A percentile compares a stretch with the other conserved stretches of the same genome.
Conservation (phyloP, 345 rosid species). For the Durio zibethinus region DNA sequence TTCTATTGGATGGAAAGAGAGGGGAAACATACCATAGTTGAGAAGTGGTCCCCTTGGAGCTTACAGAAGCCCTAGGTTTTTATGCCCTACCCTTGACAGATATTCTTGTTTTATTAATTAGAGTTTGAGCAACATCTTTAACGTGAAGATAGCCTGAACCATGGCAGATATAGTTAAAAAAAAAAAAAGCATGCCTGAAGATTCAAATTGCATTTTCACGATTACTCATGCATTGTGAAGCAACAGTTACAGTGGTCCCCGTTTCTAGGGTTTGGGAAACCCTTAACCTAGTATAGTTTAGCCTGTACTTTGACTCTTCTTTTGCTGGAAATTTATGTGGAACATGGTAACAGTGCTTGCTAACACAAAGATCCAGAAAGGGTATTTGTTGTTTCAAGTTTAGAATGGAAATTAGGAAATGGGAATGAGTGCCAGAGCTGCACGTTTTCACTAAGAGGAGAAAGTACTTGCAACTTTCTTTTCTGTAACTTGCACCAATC, state of each 20-base stretch:
- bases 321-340: constrained; percentile 21
- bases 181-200: constrained; percentile 47
- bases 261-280: constrained; percentile 46
- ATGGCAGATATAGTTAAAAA: neutral
- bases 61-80: constrained; percentile 29
- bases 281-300: constrained; percentile 29
- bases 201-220: constrained; percentile 54
- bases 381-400: constrained; percentile 6
- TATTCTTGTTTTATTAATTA: constrained; percentile 18
- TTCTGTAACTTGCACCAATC: neutral
- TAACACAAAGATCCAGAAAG: constrained; percentile 9
- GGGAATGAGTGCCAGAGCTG: neutral
- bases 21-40: constrained; percentile 45
- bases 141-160: constrained; percentile 33
- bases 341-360: constrained; percentile 13
- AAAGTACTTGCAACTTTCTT: too few species aligned
- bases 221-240: constrained; percentile 48
- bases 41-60: constrained; percentile 63
- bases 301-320: constrained; percentile 27
- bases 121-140: constrained; percentile 26
- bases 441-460: neutral
- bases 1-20: constrained; percentile 20
- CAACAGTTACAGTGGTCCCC: constrained; percentile 66
- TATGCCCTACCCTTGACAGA: constrained; percentile 28
- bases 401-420: neutral